Conservation (phyloP, 192 early-diverging fungal genomes). For the Coemansia sp. region DNA sequence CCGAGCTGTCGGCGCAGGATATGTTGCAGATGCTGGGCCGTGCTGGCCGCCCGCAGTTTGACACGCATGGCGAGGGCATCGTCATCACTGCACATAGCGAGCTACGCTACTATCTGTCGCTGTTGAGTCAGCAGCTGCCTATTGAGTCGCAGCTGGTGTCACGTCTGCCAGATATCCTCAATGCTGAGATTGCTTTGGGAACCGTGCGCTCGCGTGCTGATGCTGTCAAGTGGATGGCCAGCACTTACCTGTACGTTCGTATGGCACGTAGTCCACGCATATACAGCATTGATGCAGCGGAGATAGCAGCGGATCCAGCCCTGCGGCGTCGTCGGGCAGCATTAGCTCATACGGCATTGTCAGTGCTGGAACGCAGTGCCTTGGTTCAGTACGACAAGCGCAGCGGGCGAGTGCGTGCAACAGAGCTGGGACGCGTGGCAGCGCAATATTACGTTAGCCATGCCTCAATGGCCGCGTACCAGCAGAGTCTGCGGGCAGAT, state of each 20-base stretch:
- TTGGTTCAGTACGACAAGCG: slow-evolving; percentile 95
- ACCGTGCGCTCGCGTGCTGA: slow-evolving; percentile 87
- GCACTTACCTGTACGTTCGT: slow-evolving; percentile 93
- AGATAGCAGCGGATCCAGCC: slow-evolving; percentile 68
- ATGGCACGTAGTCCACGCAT: slow-evolving; percentile 89
- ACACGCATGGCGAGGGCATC: slow-evolving; percentile 93
- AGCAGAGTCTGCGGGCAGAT: slow-evolving; percentile 87
- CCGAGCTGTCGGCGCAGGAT: slow-evolving; percentile 94
- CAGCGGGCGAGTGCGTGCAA: slow-evolving; percentile 82
- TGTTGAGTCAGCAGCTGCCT: slow-evolving; percentile 93
- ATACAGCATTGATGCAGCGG: slow-evolving; percentile 64
- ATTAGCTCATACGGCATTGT: slow-evolving; percentile 84
- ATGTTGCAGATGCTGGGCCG: slow-evolving; percentile 98
- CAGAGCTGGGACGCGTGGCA: slow-evolving; percentile 93
- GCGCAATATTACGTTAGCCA: slow-evolving; percentile 95
- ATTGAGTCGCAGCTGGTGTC: slow-evolving; percentile 95
- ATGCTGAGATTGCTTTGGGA: slow-evolving; percentile 96
- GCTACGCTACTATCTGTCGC: slow-evolving; percentile 92
- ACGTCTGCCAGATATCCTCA: slow-evolving; percentile 84
- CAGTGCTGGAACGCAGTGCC: slow-evolving; percentile 82
- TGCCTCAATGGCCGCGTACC: slow-evolving; percentile 89
- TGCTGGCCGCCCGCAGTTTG: slow-evolving; percentile 95
- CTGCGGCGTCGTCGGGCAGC: slow-evolving; percentile 85
- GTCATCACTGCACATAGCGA: slow-evolving; percentile 93
- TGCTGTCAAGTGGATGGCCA: slow-evolving; percentile 92